Evolutionary conservation across 768 basidiomycete genomes (phyloP).

Genomic region (Pleurotus platypus): DNA sequence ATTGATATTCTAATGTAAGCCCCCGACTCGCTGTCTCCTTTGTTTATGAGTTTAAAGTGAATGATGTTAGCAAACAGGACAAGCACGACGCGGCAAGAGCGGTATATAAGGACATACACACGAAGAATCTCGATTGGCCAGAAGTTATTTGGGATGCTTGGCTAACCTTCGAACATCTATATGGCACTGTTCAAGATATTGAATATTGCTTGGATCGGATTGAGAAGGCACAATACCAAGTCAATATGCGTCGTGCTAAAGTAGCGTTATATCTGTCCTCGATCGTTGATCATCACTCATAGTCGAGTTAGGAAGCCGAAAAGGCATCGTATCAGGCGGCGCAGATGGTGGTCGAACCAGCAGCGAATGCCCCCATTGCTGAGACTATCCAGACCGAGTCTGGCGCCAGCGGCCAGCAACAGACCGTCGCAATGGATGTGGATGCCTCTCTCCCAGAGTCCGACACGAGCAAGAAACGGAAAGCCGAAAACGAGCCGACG

Average conservation of each 20-base stretch:
- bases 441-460: conserved; percentile 15
- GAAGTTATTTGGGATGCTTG: conserved; percentile 93
- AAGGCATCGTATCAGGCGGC: conserved; percentile 49
- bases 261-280: conserved; percentile 28
- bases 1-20: conserved; percentile 72
- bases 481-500: conserved; percentile 49
- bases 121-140: conserved; percentile 88
- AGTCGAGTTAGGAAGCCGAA: conserved; percentile 51
- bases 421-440: conserved; percentile 22
- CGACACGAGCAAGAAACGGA: conserved; percentile 54
- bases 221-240: conserved; percentile 58
- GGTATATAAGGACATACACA: conserved; percentile 61
- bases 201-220: conserved; percentile 61
- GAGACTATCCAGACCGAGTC: conserved; percentile 26
- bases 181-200: conserved; percentile 69
- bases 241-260: conserved; percentile 61
- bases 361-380: conserved; percentile 27
- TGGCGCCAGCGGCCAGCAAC: conserved; percentile 31
- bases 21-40: conserved; percentile 1
- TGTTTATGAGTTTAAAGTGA: conserved; percentile 6
- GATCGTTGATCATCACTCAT: neutral
- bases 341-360: conserved; percentile 41
- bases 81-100: conserved; percentile 59
- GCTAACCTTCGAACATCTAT: conserved; percentile 81
- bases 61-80: conserved; percentile 41